Percentiles rank a stretch among this genome's conserved stretches.
Evolutionary conservation across 2,329 filamentous ascomycete species (phyloP).

Genomic region (Aureobasidium sp.): DNA sequence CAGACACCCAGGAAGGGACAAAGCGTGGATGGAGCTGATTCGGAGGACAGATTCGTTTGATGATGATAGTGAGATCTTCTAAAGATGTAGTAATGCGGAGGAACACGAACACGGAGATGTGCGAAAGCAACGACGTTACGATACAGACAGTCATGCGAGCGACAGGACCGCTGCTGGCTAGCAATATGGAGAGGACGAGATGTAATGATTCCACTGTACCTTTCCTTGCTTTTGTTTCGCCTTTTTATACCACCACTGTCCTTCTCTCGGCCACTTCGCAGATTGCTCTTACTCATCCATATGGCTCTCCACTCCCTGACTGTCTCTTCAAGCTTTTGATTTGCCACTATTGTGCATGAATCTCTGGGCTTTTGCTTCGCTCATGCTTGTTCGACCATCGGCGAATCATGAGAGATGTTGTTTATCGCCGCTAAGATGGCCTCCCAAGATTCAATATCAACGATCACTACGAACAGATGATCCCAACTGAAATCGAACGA

Average conservation of each 20-base stretch:
- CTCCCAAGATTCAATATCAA: background rate
- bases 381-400: background rate
- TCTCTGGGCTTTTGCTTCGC: background rate
- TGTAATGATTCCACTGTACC: conserved; percentile 1
- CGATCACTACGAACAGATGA: background rate
- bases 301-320: background rate
- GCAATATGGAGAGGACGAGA: background rate
- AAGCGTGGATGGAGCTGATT: conserved; percentile 4
- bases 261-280: background rate
- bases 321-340: background rate
- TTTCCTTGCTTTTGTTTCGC: background rate
- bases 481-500: background rate
- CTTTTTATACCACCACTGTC: background rate
- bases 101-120: background rate
- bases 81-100: background rate
- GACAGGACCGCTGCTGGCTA: background rate
- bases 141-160: background rate
- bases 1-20: background rate
- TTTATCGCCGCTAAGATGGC: background rate
- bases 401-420: background rate
- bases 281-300: background rate
- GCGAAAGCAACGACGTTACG: conserved; percentile 3
- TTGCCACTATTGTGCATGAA: background rate
- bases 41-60: conserved; percentile 12
- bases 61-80: conserved; percentile 11